A percentile compares a stretch with the other conserved stretches of the same genome.
Conservation (phyloP, 371 early-diverging fungal species). For the Massospora cicadina region DNA sequence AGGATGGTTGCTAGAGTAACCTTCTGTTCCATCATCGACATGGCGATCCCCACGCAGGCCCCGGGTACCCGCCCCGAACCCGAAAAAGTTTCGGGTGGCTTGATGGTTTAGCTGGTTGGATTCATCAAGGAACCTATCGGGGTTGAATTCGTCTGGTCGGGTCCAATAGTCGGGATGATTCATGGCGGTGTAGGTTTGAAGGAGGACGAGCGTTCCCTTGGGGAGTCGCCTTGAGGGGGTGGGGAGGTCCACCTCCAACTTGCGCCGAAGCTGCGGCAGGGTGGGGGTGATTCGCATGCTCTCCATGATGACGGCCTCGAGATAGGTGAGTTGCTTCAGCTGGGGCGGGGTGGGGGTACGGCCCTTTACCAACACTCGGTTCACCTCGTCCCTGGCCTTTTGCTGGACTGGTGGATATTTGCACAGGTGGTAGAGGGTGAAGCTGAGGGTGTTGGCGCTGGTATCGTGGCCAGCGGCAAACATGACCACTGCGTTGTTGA, state of each 20-base stretch:
- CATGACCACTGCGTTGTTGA: background rate
- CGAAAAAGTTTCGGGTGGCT: constrained; percentile 20
- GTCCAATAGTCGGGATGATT: constrained; percentile 2
- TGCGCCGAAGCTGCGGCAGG: background rate
- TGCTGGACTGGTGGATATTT: background rate
- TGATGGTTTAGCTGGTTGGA: constrained; percentile 16
- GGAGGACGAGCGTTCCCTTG: background rate
- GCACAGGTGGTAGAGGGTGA: constrained; percentile 15
- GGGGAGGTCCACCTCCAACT: background rate
- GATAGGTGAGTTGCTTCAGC: background rate
- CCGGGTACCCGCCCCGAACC: constrained; percentile 15
- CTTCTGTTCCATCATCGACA: constrained; percentile 18
- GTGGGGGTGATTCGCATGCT: constrained; percentile 11
- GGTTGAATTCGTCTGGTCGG: background rate
- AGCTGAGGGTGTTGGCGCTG: constrained; percentile 18
- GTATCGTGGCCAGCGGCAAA: constrained; percentile 14
- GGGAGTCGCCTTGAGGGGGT: background rate
- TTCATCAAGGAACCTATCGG: constrained; percentile 1
- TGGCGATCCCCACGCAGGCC: constrained; percentile 20
- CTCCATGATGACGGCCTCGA: constrained; percentile 11
- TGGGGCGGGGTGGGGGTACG: constrained; percentile 11
- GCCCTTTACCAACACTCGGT: background rate
- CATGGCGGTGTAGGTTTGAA: background rate
- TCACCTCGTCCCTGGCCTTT: constrained; percentile 9
- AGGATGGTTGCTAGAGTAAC: constrained; percentile 16